Evolutionary conservation across 2,329 filamentous ascomycete species (phyloP).

Genomic region (Fusarium verticillioides): DNA sequence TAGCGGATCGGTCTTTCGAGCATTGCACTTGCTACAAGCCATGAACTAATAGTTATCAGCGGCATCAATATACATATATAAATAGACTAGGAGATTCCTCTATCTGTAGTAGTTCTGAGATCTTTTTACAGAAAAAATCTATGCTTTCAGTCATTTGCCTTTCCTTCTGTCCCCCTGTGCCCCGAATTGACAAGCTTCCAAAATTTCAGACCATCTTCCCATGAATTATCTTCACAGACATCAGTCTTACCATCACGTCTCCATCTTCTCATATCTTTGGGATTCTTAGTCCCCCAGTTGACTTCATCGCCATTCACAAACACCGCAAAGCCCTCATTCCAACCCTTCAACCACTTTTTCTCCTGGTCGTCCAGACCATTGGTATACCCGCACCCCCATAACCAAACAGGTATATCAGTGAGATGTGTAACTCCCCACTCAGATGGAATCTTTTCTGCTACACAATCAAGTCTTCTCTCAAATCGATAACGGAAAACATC

Average conservation of each 20-base stretch:
- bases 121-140: fast-evolving
- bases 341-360: neutral
- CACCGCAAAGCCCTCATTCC: neutral
- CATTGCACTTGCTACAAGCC: neutral
- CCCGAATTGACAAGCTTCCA: neutral
- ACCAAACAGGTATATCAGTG: neutral
- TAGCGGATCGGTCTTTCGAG: fast-evolving
- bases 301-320: neutral
- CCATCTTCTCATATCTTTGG: neutral
- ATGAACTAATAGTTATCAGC: neutral
- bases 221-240: fast-evolving
- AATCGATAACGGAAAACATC: neutral
- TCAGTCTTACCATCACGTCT: neutral
- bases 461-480: neutral
- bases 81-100: fast-evolving
- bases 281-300: no score
- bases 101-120: fast-evolving
- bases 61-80: neutral
- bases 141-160: no score
- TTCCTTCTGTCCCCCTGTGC: fast-evolving
- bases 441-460: neutral
- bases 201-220: neutral
- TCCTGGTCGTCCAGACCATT: neutral
- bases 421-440: neutral
- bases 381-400: neutral